Conservation (phyloP, 805 yeast genomes). For the Myxozyma neotropica region DNA sequence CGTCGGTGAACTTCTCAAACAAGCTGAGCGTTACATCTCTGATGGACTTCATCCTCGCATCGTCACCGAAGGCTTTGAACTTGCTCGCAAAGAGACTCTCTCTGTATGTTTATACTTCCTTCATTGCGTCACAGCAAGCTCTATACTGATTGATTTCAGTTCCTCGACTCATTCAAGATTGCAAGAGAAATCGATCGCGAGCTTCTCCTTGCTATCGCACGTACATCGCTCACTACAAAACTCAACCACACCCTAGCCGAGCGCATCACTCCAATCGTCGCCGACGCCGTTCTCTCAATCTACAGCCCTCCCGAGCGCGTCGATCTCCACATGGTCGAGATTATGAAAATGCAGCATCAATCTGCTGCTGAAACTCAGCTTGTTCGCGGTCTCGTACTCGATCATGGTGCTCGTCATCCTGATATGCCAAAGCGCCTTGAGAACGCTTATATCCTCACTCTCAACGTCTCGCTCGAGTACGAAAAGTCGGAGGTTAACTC, state of each 20-base stretch:
- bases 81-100: conserved; percentile 76
- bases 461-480: conserved; percentile 93
- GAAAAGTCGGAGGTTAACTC: conserved; percentile 98
- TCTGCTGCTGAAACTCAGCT: conserved; percentile 80
- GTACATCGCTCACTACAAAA: conserved; percentile 85
- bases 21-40: conserved; percentile 85
- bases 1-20: conserved; percentile 92
- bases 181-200: conserved; percentile 73
- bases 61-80: conserved; percentile 91
- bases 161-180: conserved; percentile 66
- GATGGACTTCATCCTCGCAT: conserved; percentile 98
- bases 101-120: conserved; percentile 3
- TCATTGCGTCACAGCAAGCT: not conserved
- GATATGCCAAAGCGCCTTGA: conserved; percentile 92
- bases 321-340: conserved; percentile 96
- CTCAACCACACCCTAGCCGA: conserved; percentile 75
- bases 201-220: conserved; percentile 85
- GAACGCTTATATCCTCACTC: conserved; percentile 81
- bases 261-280: conserved; percentile 87
- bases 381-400: conserved; percentile 86
- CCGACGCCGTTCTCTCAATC: conserved; percentile 90
- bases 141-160: conserved; percentile 43
- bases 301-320: conserved; percentile 53
- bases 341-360: conserved; percentile 97
- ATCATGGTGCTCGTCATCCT: conserved; percentile 98